Percentiles rank a stretch among this genome's conserved stretches.
Conservation (phyloP, 208 protist genomes). For the Naegleria fowleri region DNA sequence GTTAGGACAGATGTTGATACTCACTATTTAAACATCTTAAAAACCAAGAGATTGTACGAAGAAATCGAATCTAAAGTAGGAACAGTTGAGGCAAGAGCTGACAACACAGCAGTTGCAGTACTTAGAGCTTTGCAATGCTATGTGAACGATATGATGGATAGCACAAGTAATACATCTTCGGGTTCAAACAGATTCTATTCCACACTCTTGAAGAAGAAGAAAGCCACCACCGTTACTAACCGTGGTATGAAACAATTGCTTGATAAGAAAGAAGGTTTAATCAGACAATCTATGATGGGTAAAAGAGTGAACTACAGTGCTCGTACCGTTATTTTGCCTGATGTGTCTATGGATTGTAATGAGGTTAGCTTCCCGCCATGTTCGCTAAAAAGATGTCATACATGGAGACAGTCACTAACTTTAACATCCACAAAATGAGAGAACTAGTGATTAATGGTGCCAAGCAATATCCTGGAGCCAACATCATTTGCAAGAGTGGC, state of each 20-base stretch:
- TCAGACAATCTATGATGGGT: constrained; percentile 99
- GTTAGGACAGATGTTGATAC: not conserved
- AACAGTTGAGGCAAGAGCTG: not conserved
- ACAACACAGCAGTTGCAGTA: not conserved
- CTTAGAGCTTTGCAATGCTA: not conserved
- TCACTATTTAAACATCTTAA: not conserved
- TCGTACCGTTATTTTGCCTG: constrained; percentile 98
- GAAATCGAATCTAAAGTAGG: not conserved
- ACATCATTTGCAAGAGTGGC: constrained; percentile 60
- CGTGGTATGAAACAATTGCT: constrained; percentile 51
- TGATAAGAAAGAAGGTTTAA: constrained; percentile 99
- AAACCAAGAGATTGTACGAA: not conserved
- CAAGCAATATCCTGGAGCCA: constrained; percentile 93
- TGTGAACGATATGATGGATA: not conserved
- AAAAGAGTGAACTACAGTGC: constrained; percentile 99
- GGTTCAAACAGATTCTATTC: not conserved
- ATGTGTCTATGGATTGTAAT: constrained; percentile 91
- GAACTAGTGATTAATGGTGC: constrained; percentile 94
- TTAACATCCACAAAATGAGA: constrained; percentile 75
- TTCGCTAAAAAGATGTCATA: constrained; percentile 92
- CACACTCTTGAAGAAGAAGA: not conserved
- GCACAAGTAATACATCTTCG: not conserved
- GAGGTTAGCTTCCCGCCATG: constrained; percentile 84
- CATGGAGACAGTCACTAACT: constrained; percentile 81
- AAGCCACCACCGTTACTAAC: not conserved